Base-by-base conservation (phyloP, 306 rosid genomes). In the Castanospermum australe region DNA sequence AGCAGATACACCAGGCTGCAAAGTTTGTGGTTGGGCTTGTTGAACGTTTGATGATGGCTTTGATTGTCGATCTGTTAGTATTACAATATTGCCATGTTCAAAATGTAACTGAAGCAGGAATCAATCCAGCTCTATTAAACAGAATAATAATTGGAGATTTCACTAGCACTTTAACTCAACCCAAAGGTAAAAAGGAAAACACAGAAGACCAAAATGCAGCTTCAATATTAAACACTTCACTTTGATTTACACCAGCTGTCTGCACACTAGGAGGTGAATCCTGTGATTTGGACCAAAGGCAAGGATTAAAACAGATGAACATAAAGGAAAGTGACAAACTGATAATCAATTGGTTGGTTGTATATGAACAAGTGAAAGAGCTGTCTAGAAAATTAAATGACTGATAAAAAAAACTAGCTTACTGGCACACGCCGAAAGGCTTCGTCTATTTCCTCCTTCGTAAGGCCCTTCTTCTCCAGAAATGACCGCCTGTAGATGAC, bases 401-500 rank as follows among this genome's bases (percentile, higher is more conserved):
- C 30, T 50, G 21, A 30, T n/a, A 77, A 32, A 35, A 73, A 24
- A 6, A 42, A 47, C 51, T 82, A 38, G 81, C 96, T 85, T 80
- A 95, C 98, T 14, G 99, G 99, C 68, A 89, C 99, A 66, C 87
- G 97, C 33, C 56, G 93, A 84, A 95, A 95, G 30, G 99, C 97
- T 84, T 95, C 99, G 66, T 95, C 99, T 59, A 95, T 95, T 97
- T 95, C 99, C 79, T 95, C 99, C 84, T 88, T 95, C 2, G 99
- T 87, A 20, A 95, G 98, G 70, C 97, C 98, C 86, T 95, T 95
- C 87, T 87, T 90, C 84, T 95, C 98, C 55, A 95, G 84, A 86
- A 95, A 95, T 52, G 99, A 95, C 52, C 97, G 85, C 83, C 99
- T 85, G 48, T 87, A 93, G 24, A 95, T 73, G 38, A 95, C 91